Percentiles rank a stretch among this genome's conserved stretches.
phyloP scores from a whole-genome alignment of 768 basidiomycete genomes.

The Phylloporus rhodoxanthus region DNA sequence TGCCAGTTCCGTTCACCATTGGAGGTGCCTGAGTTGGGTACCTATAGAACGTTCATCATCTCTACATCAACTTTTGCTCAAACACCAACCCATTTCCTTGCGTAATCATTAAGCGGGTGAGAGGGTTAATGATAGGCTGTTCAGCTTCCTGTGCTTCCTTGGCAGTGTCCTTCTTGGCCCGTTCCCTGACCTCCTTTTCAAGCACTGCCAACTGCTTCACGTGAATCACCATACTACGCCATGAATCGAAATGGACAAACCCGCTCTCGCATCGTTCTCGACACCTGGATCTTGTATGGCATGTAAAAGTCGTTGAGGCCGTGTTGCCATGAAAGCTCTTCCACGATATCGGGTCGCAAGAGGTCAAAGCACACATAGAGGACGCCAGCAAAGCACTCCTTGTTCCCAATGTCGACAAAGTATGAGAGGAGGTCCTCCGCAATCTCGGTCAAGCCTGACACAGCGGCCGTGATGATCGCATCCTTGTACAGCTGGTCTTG shows the following conservation, averaged over 20 bases:
- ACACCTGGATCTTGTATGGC: slow-evolving; percentile 90
- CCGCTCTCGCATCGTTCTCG: slow-evolving; percentile 73
- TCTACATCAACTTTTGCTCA: not conserved
- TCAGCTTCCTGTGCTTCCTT: slow-evolving; percentile 89
- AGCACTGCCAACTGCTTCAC: slow-evolving; percentile 55
- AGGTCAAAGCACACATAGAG: slow-evolving; percentile 94
- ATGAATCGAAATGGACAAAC: slow-evolving; percentile 31
- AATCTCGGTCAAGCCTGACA: slow-evolving; percentile 79
- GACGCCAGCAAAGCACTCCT: slow-evolving; percentile 91
- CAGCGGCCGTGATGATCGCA: slow-evolving; percentile 86
- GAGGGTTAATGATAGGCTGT: slow-evolving; percentile 82
- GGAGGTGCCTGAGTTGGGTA: slow-evolving; percentile 61
- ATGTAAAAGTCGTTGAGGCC: slow-evolving; percentile 96
- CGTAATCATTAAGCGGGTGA: slow-evolving; percentile 59
- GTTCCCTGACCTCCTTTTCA: slow-evolving; percentile 87
- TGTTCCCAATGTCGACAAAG: slow-evolving; percentile 98
- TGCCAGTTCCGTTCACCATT: slow-evolving; percentile 47
- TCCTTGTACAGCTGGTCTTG: slow-evolving; percentile 97
- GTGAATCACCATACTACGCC: slow-evolving; percentile 7
- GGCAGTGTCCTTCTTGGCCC: slow-evolving; percentile 76
- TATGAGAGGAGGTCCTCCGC: slow-evolving; percentile 93
- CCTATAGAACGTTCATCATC: slow-evolving; percentile 31
- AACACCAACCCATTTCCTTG: slow-evolving; percentile 57
- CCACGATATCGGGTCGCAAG: slow-evolving; percentile 86
- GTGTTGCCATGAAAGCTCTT: slow-evolving; percentile 95